Evolutionary conservation across 805 yeast genomes (phyloP).

Genomic region (Suhomyces faveliae): DNA sequence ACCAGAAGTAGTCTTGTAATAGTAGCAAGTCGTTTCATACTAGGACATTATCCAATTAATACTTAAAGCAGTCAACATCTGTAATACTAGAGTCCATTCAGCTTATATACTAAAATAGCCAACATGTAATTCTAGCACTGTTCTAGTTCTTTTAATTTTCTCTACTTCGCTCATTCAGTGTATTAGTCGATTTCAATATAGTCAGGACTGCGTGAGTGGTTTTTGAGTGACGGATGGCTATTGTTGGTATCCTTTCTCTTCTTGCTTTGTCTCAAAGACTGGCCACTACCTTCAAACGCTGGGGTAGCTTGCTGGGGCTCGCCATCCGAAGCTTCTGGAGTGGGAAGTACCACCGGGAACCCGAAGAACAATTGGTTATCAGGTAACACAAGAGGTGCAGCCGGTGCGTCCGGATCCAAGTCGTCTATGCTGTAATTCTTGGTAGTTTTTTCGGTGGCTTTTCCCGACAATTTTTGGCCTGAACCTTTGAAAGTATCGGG

Average conservation of each 20-base stretch:
- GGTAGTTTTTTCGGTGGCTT: slow-evolving; percentile 25
- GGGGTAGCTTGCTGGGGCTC: slow-evolving; percentile 21
- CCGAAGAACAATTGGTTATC: slow-evolving; percentile 92
- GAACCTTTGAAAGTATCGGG: slow-evolving; percentile 49
- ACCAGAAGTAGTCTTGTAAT: too few species aligned
- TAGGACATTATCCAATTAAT: too few species aligned
- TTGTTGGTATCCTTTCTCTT: slow-evolving; percentile 62
- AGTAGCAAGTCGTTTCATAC: too few species aligned
- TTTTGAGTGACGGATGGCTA: slow-evolving; percentile 53
- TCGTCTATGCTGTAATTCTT: slow-evolving; percentile 38
- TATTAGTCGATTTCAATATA: slow-evolving; percentile 70
- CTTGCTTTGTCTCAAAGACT: slow-evolving; percentile 65
- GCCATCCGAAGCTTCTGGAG: slow-evolving; percentile 24
- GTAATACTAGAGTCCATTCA: too few species aligned
- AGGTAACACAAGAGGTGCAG: slow-evolving; percentile 72
- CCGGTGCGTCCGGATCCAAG: slow-evolving; percentile 56
- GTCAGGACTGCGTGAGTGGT: slow-evolving; percentile 71
- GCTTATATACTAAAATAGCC: too few species aligned
- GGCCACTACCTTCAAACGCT: slow-evolving; percentile 67
- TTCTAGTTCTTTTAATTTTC: not conserved
- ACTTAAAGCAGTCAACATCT: too few species aligned
- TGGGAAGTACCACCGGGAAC: slow-evolving; percentile 64
- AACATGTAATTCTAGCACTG: not conserved
- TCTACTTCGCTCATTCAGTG: too few species aligned
- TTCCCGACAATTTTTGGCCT: slow-evolving; percentile 74